phyloP scores from a whole-genome alignment of 768 basidiomycete species.

The Mycena filopes region DNA sequence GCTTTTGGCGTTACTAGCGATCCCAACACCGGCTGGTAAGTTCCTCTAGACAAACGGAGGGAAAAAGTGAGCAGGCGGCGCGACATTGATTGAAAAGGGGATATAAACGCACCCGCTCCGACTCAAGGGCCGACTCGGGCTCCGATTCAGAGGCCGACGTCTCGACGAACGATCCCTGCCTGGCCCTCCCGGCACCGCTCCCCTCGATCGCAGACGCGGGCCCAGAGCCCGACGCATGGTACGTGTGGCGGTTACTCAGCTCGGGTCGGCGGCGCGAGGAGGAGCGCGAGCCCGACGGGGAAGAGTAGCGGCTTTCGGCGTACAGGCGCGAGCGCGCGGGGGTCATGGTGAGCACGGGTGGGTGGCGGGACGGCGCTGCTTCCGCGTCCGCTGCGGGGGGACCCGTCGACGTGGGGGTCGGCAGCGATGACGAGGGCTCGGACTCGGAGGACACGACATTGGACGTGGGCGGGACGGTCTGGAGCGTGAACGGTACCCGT shows the following conservation, averaged over 20 bases:
- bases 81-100: no score
- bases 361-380: background rate
- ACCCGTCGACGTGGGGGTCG: background rate
- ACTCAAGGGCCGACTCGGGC: background rate
- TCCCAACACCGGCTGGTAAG: no score
- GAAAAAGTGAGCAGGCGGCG: no score
- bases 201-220: background rate
- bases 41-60: no score
- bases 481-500: slow-evolving; percentile 70
- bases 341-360: slow-evolving; percentile 17
- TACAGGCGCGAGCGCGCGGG: background rate
- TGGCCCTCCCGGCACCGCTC: background rate
- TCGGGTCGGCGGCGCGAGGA: background rate
- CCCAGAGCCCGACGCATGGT: background rate
- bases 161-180: background rate
- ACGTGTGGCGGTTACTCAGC: background rate
- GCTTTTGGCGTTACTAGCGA: no score
- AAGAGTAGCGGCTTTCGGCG: slow-evolving; percentile 13
- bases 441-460: background rate
- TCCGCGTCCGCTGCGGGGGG: background rate
- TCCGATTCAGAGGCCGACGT: slow-evolving; percentile 8
- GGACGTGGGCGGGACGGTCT: slow-evolving; percentile 37
- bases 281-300: slow-evolving; percentile 7
- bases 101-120: background rate
- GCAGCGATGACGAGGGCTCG: background rate